Conservation (phyloP, 164 flowering plant genomes). For the Malania oleifera region DNA sequence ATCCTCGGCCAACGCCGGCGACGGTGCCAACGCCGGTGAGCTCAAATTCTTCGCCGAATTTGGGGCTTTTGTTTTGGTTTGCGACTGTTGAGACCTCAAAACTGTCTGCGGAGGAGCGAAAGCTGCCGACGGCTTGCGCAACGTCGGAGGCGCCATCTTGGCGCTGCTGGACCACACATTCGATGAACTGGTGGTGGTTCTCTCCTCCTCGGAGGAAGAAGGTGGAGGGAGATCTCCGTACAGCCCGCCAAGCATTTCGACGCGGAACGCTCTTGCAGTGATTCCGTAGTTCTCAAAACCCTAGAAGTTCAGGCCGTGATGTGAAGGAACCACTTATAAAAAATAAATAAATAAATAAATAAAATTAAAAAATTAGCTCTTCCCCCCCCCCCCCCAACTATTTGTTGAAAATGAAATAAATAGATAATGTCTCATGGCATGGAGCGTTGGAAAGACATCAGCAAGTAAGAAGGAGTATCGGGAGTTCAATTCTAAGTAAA, state of each 20-base stretch:
- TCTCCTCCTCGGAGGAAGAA: conserved; percentile 51
- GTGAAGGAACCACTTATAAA: no score
- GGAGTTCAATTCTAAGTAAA: no score
- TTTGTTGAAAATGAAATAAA: no score
- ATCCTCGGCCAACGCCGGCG: conserved; percentile 5
- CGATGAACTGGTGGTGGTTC: conserved; percentile 26
- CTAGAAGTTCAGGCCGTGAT: not conserved
- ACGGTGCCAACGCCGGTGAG: conserved; percentile 1
- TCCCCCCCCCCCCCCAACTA: no score
- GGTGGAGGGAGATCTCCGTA: conserved; percentile 97
- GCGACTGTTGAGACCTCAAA: conserved; percentile 26
- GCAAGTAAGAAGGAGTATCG: no score
- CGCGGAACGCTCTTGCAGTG: not conserved
- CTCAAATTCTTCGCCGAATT: not conserved
- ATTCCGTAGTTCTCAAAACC: not conserved
- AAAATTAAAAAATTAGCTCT: no score
- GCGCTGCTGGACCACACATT: conserved; percentile 81
- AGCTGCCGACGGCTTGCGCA: conserved; percentile 67
- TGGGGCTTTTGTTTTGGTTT: conserved; percentile 36
- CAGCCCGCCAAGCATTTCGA: conserved; percentile 79
- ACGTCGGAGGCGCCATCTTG: conserved; percentile 85
- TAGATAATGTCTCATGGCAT: no score
- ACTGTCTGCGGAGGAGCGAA: conserved; percentile 63
- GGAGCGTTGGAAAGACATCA: no score
- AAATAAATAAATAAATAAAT: no score